Conservation (phyloP, 2,329 filamentous ascomycete genomes). For the Sclerotinia subarctica region DNA sequence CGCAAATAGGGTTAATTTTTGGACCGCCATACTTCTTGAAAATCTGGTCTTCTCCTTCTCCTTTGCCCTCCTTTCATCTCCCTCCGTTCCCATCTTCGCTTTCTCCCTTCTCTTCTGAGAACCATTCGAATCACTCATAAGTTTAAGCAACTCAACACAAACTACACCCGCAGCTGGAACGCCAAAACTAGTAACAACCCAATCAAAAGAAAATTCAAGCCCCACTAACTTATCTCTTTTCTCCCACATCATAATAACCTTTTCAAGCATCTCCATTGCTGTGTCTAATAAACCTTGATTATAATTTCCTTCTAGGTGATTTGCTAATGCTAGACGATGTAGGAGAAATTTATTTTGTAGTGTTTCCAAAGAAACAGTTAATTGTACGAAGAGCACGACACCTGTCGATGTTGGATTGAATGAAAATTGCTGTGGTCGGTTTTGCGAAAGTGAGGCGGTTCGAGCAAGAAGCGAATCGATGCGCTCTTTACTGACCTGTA, state of each 20-base stretch:
- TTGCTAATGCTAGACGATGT: slow-evolving; percentile 28
- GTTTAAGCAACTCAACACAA: slow-evolving; percentile 35
- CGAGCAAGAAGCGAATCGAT: slow-evolving; percentile 23
- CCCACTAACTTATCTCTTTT: slow-evolving; percentile 31
- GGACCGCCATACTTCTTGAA: slow-evolving; percentile 34
- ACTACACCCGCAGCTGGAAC: slow-evolving; percentile 35
- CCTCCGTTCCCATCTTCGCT: background rate
- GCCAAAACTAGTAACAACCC: slow-evolving; percentile 34
- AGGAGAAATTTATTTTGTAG: slow-evolving; percentile 36
- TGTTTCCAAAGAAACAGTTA: slow-evolving; percentile 18
- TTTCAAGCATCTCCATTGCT: slow-evolving; percentile 35
- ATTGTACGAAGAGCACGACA: background rate
- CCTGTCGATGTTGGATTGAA: background rate
- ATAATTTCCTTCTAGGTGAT: slow-evolving; percentile 26
- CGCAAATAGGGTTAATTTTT: slow-evolving; percentile 36
- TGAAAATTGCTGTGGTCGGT: background rate
- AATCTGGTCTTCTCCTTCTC: slow-evolving; percentile 20
- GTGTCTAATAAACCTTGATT: slow-evolving; percentile 32
- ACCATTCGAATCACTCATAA: background rate
- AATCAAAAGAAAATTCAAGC: slow-evolving; percentile 32
- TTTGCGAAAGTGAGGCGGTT: background rate
- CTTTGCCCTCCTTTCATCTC: background rate
- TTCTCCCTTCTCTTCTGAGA: background rate
- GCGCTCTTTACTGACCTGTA: slow-evolving; percentile 6
- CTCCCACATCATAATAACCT: slow-evolving; percentile 34